Percentiles rank a stretch among this genome's conserved stretches.
Conservation (phyloP, 2,329 filamentous ascomycete genomes). For the Orbilia blumenaviensis region DNA sequence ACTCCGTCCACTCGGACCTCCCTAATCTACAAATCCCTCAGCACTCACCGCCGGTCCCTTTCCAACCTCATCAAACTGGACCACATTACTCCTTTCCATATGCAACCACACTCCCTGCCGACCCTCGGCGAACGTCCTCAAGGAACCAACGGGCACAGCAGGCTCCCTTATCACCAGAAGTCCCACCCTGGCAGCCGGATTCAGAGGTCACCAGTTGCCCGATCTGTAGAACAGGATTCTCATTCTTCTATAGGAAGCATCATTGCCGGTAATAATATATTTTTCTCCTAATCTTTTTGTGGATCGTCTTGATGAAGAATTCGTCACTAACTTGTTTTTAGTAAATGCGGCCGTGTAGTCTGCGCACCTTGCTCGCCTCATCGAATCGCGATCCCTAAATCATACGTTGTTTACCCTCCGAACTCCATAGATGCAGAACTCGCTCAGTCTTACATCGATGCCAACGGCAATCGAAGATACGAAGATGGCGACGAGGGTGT, state of each 20-base stretch:
- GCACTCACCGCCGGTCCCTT: conserved; percentile 34
- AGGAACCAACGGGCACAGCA: conserved; percentile 7
- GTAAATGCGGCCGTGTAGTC: conserved; percentile 58
- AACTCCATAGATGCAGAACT: conserved; percentile 25
- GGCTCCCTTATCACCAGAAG: conserved; percentile 33
- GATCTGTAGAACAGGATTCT: conserved; percentile 56
- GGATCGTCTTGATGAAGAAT: neutral
- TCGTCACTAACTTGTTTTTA: neutral
- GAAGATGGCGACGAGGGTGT: conserved; percentile 54
- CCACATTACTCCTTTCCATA: conserved; percentile 30
- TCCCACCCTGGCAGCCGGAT: conserved; percentile 58
- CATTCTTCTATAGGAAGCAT: conserved; percentile 58
- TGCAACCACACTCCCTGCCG: conserved; percentile 13
- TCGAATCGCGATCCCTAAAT: conserved; percentile 57
- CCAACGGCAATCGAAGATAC: conserved; percentile 23
- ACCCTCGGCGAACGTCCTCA: conserved; percentile 11
- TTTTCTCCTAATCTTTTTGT: too few species aligned
- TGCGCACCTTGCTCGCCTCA: conserved; percentile 58
- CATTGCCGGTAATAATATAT: conserved; percentile 57
- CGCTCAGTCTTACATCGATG: conserved; percentile 23
- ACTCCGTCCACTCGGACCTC: conserved; percentile 21
- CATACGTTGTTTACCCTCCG: conserved; percentile 57
- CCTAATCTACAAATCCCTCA: conserved; percentile 37
- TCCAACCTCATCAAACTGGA: conserved; percentile 42
- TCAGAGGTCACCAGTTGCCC: conserved; percentile 55